Conservation (phyloP, 2,329 filamentous ascomycete genomes). For the Passalora sequoiae region DNA sequence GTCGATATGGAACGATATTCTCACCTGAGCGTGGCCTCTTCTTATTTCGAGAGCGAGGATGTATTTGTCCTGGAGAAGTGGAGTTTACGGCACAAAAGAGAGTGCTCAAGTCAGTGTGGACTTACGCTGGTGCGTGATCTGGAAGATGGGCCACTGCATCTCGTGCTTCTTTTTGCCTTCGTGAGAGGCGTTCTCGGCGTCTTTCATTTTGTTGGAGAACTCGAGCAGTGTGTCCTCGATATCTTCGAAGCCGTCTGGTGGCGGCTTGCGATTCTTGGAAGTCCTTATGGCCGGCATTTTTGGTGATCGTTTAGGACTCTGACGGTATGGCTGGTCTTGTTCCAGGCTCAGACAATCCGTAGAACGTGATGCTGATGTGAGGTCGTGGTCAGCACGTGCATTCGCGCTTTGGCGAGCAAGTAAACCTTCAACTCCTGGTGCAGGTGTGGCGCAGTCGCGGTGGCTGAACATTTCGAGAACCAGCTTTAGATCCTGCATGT, state of each 20-base stretch:
- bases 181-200: conserved; percentile 82
- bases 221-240: conserved; percentile 82
- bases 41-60: no score
- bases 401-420: no score
- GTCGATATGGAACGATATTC: conserved; percentile 30
- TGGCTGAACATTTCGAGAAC: no score
- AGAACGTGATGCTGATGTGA: background rate
- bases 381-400: no score
- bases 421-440: no score
- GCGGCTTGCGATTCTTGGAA: conserved; percentile 71
- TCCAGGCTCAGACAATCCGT: no score
- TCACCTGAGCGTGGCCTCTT: conserved; percentile 21
- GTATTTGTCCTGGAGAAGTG: no score
- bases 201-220: conserved; percentile 88
- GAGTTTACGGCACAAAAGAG: no score
- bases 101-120: conserved; percentile 20
- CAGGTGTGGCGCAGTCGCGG: no score
- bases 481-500: no score
- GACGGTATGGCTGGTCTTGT: no score
- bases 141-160: conserved; percentile 93
- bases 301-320: conserved; percentile 5
- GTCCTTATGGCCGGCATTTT: conserved; percentile 73
- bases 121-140: conserved; percentile 87
- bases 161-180: conserved; percentile 81
- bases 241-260: conserved; percentile 80